These are phyloP conservation scores for Kodamaea ohmeri DNA, from an alignment of 1,139 yeast genomes.

Conservation along the genomic window DNA sequence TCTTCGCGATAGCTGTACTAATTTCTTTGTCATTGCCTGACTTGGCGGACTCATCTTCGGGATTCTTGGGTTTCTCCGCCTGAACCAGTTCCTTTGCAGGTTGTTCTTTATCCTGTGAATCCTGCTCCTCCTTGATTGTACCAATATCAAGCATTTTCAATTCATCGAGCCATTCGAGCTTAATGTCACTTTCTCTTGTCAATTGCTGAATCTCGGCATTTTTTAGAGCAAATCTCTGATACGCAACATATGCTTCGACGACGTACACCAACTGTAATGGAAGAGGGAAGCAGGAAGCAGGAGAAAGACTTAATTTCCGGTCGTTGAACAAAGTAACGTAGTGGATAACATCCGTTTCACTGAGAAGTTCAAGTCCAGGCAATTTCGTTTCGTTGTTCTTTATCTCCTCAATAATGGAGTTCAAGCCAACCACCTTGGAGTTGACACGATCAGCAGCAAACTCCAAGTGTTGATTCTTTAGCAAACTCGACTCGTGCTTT, in stretches of 20 bases:
- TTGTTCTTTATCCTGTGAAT: no score
- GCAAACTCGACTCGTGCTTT: conserved; percentile 75
- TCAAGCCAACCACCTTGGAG: conserved; percentile 10
- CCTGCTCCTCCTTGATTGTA: not conserved
- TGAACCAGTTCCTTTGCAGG: not conserved
- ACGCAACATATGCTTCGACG: conserved; percentile 49
- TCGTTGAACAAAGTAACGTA: conserved; percentile 51
- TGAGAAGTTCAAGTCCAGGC: not conserved
- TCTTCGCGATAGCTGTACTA: no score
- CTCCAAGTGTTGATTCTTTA: conserved; percentile 56
- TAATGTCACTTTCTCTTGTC: conserved; percentile 18
- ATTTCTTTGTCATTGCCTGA: no score
- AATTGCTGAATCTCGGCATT: conserved; percentile 23
- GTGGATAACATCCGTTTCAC: conserved; percentile 33
- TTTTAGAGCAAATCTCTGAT: conserved; percentile 32
- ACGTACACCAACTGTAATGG: conserved; percentile 62
- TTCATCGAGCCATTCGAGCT: conserved; percentile 27
- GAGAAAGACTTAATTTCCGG: conserved; percentile 66
- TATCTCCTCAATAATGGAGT: conserved; percentile 10
- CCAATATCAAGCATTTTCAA: conserved; percentile 19
- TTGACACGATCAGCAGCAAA: conserved; percentile 11
- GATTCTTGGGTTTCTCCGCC: not conserved
- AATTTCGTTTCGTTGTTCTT: conserved; percentile 1
- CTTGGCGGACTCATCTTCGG: no score
- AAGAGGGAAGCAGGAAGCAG: conserved; percentile 64